A percentile compares a stretch with the other conserved stretches of the same genome.
These are phyloP conservation scores for Xylaria palmicola DNA, from an alignment of 495 filamentous ascomycete species.

Conservation along the genomic window DNA sequence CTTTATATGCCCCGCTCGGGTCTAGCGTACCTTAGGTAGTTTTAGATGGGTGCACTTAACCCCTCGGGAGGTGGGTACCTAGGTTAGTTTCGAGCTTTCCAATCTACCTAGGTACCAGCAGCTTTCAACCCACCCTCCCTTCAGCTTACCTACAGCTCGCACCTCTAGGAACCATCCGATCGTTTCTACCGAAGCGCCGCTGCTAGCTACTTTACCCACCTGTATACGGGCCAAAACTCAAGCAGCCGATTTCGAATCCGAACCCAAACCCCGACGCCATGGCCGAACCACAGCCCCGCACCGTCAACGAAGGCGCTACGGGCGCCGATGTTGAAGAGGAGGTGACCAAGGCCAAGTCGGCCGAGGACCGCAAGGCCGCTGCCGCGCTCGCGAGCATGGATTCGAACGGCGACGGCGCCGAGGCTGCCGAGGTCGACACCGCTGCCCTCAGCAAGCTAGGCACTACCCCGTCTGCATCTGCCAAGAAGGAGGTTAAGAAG, in stretches of 20 bases:
- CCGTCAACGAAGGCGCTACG: conserved; percentile 58
- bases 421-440: conserved; percentile 63
- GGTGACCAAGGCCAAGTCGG: conserved; percentile 61
- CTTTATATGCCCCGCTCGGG: too few relatives aligned
- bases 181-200: too few relatives aligned
- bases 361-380: conserved; percentile 89
- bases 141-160: too few relatives aligned
- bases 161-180: too few relatives aligned
- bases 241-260: too few relatives aligned
- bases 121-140: too few relatives aligned
- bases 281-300: conserved; percentile 60
- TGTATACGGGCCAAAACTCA: too few relatives aligned
- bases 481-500: conserved; percentile 45
- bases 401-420: conserved; percentile 49
- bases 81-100: too few relatives aligned
- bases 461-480: conserved; percentile 37
- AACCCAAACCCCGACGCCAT: conserved; percentile 32
- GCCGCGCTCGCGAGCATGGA: conserved; percentile 80
- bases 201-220: background rate
- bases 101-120: too few relatives aligned
- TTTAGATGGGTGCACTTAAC: too few relatives aligned
- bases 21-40: too few relatives aligned
- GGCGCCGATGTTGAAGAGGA: conserved; percentile 61
- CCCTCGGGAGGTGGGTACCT: too few relatives aligned
- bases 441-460: conserved; percentile 76